Evolutionary conservation across 2,329 filamentous ascomycete species (phyloP).

Genomic region (Stagonosporopsis vannaccii): DNA sequence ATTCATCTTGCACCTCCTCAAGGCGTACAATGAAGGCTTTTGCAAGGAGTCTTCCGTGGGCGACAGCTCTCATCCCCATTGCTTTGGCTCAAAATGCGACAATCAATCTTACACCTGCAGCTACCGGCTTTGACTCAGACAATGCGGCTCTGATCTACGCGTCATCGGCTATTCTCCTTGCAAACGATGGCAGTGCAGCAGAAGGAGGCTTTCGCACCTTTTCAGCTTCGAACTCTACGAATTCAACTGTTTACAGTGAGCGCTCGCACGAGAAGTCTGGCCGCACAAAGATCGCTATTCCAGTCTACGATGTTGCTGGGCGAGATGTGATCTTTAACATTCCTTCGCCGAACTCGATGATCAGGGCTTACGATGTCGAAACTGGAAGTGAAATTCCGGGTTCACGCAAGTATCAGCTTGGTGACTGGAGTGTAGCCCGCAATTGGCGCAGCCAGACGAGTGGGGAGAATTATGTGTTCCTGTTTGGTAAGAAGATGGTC

Average conservation of each 20-base stretch:
- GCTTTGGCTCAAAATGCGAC: constrained; percentile 27
- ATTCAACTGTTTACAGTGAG: constrained; percentile 21
- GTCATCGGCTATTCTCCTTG: constrained; percentile 27
- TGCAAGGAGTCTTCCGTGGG: constrained; percentile 14
- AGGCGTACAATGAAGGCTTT: constrained; percentile 2
- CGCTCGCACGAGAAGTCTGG: constrained; percentile 32
- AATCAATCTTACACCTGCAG: constrained; percentile 31
- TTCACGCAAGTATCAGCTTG: constrained; percentile 35
- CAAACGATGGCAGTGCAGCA: constrained; percentile 40
- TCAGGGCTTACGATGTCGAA: constrained; percentile 34
- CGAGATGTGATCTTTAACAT: constrained; percentile 39
- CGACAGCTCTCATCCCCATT: constrained; percentile 2
- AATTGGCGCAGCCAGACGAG: constrained; percentile 38
- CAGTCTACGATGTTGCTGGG: constrained; percentile 33
- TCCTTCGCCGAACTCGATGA: constrained; percentile 38
- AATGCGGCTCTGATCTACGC: constrained; percentile 39
- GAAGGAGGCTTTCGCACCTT: constrained; percentile 39
- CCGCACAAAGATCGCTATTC: constrained; percentile 38
- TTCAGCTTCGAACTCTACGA: constrained; percentile 12
- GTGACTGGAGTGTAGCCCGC: constrained; percentile 42
- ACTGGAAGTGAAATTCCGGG: constrained; percentile 23
- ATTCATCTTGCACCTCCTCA: background rate
- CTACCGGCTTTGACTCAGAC: constrained; percentile 37
- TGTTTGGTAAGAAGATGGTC: constrained; percentile 42
- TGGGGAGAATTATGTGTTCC: constrained; percentile 36